Percentiles rank a stretch among this genome's conserved stretches.
phyloP scores from a whole-genome alignment of 1,284 basidiomycete genomes.

The Quambalaria eucalypti region DNA sequence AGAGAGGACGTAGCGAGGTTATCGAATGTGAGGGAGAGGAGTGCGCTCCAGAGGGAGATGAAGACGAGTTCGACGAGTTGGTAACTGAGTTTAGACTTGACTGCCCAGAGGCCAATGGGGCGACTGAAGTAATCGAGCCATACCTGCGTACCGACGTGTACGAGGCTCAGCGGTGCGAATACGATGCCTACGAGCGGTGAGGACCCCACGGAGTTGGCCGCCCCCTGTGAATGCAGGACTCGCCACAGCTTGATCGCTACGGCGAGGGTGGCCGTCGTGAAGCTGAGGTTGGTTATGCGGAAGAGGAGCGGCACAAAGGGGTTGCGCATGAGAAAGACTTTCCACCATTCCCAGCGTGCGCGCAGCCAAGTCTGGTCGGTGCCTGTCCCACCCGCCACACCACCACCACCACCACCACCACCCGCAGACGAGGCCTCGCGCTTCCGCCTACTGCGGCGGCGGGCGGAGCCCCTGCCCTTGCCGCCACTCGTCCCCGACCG shows the following conservation, averaged over 20 bases:
- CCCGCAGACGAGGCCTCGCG: not conserved
- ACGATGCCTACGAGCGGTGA: conserved; percentile 75
- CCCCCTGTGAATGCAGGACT: conserved; percentile 53
- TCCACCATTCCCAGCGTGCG: conserved; percentile 18
- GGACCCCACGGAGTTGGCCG: conserved; percentile 66
- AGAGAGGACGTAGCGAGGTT: conserved; percentile 81
- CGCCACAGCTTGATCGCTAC: conserved; percentile 66
- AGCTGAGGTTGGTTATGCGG: conserved; percentile 70
- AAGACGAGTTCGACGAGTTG: conserved; percentile 58
- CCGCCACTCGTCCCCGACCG: conserved; percentile 12
- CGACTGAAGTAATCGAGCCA: conserved; percentile 72
- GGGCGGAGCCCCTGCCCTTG: conserved; percentile 1
- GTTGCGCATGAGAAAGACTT: conserved; percentile 41
- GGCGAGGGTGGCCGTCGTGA: conserved; percentile 69
- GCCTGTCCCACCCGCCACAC: not conserved
- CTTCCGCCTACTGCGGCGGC: not conserved
- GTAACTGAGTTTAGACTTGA: conserved; percentile 40
- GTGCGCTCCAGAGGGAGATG: conserved; percentile 84
- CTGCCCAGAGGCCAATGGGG: conserved; percentile 73
- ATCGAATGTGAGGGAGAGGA: conserved; percentile 75
- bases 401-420: not conserved
- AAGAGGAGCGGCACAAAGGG: conserved; percentile 58
- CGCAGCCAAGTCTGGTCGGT: conserved; percentile 36
- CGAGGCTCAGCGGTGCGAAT: conserved; percentile 70
- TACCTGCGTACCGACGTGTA: conserved; percentile 61